These are phyloP conservation scores for Plasmodium cynomolgi DNA, from an alignment of 169 alveolate species.

Conservation along the genomic window DNA sequence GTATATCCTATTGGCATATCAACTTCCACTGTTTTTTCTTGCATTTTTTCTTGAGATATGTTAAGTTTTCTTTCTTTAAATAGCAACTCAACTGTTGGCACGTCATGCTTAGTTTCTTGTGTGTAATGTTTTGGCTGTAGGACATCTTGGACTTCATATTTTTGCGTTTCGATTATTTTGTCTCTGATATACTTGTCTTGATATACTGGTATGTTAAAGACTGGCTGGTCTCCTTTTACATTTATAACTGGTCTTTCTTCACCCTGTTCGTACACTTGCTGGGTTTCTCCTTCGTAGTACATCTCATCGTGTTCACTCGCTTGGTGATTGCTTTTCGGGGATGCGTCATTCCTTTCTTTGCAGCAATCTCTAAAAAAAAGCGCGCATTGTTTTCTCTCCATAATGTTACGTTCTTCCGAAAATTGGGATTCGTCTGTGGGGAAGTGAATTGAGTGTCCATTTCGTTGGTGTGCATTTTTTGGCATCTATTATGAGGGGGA, in stretches of 20 bases:
- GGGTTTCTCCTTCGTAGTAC: constrained; percentile 4
- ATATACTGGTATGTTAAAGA: constrained; percentile 87
- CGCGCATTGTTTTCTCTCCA: constrained; percentile 46
- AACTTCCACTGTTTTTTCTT: constrained; percentile 85
- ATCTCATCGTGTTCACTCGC: not conserved
- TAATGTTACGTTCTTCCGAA: not conserved
- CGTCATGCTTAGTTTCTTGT: constrained; percentile 89
- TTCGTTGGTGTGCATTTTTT: not conserved
- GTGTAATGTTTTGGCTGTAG: constrained; percentile 86
- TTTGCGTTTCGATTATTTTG: constrained; percentile 86
- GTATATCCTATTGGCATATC: constrained; percentile 87
- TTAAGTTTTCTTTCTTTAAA: constrained; percentile 84
- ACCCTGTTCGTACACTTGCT: constrained; percentile 50
- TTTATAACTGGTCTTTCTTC: constrained; percentile 83
- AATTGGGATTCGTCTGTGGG: not conserved
- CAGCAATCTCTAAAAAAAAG: constrained; percentile 54
- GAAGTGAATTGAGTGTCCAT: not conserved
- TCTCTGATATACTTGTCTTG: constrained; percentile 88
- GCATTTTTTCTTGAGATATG: constrained; percentile 79
- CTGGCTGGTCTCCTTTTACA: constrained; percentile 89
- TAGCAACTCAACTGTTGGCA: constrained; percentile 86
- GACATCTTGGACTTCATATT: constrained; percentile 85
- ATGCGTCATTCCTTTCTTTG: not conserved
- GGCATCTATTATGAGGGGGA: not conserved
- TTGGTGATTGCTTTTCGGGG: not conserved